Evolutionary conservation across 805 yeast species (phyloP).

Genomic region (Tetrapisispora nanseiensis): DNA sequence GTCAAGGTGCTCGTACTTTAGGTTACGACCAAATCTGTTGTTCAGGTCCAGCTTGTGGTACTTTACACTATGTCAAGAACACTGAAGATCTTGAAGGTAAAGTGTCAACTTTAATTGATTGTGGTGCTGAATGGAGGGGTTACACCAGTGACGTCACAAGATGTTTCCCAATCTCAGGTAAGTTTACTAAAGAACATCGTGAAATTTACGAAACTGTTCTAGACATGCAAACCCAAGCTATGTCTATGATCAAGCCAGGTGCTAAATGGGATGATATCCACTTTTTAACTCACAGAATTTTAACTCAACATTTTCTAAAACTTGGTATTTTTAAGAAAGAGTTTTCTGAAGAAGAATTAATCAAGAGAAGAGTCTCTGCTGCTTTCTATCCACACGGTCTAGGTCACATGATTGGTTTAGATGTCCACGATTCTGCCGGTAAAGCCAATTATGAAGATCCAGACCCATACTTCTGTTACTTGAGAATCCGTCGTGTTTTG

Average conservation of each 20-base stretch:
- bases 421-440: slow-evolving; percentile 95
- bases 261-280: slow-evolving; percentile 81
- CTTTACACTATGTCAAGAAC: slow-evolving; percentile 81
- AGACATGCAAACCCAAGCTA: slow-evolving; percentile 70
- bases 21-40: slow-evolving; percentile 96
- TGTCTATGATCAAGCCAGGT: slow-evolving; percentile 72
- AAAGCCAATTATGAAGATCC: slow-evolving; percentile 75
- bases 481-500: slow-evolving; percentile 70
- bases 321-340: slow-evolving; percentile 67
- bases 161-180: slow-evolving; percentile 85
- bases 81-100: slow-evolving; percentile 52
- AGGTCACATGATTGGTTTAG: slow-evolving; percentile 90
- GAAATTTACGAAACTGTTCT: slow-evolving; percentile 70
- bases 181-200: slow-evolving; percentile 81
- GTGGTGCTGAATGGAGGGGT: slow-evolving; percentile 95
- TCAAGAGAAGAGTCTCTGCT: slow-evolving; percentile 58
- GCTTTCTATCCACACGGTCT: slow-evolving; percentile 92
- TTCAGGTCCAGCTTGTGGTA: slow-evolving; percentile 83
- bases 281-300: slow-evolving; percentile 62
- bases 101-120: slow-evolving; percentile 74
- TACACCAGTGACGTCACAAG: slow-evolving; percentile 93
- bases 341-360: slow-evolving; percentile 52
- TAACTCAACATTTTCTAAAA: slow-evolving; percentile 59
- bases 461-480: slow-evolving; percentile 62
- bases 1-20: slow-evolving; percentile 85